Percentiles rank a stretch among this genome's conserved stretches.
Evolutionary conservation across 768 basidiomycete species (phyloP).

Genomic region (Mycena latifolia): DNA sequence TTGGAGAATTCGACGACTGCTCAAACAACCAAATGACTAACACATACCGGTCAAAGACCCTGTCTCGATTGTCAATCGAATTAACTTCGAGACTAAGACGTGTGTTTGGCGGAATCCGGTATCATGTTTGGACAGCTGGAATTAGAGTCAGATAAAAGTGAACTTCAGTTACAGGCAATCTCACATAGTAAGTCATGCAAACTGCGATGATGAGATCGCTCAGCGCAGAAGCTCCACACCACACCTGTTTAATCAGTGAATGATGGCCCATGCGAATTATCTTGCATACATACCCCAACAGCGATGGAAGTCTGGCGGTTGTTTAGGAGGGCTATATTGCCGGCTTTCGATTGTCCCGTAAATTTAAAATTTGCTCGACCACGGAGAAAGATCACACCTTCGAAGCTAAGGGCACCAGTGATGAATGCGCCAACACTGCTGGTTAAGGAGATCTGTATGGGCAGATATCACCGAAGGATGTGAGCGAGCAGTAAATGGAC

Average conservation of each 20-base stretch:
- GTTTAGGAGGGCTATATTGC: neutral
- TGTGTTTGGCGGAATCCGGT: neutral
- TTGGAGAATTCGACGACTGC: too few relatives aligned
- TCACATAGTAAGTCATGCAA: constrained; percentile 1
- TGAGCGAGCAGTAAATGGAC: neutral
- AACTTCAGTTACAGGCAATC: neutral
- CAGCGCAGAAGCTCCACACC: neutral
- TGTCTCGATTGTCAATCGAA: constrained; percentile 5
- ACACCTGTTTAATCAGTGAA: neutral
- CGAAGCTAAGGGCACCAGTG: neutral
- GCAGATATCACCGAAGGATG: too few relatives aligned
- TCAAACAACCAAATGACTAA: too few relatives aligned
- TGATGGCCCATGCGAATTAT: neutral
- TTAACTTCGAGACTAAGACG: neutral
- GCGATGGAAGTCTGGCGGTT: neutral
- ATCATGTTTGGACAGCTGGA: neutral
- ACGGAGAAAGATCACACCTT: neutral
- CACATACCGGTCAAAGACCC: neutral
- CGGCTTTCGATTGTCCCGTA: neutral
- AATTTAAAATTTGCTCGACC: too few relatives aligned
- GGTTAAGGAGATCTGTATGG: neutral
- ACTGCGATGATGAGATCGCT: constrained; percentile 1
- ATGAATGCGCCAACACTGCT: neutral
- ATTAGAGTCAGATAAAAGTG: neutral
- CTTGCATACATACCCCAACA: neutral